Evolutionary conservation across 164 flowering plant species (phyloP), one percentile per base, ranked within the genome.

Genomic region (Pachysandra terminalis): DNA sequence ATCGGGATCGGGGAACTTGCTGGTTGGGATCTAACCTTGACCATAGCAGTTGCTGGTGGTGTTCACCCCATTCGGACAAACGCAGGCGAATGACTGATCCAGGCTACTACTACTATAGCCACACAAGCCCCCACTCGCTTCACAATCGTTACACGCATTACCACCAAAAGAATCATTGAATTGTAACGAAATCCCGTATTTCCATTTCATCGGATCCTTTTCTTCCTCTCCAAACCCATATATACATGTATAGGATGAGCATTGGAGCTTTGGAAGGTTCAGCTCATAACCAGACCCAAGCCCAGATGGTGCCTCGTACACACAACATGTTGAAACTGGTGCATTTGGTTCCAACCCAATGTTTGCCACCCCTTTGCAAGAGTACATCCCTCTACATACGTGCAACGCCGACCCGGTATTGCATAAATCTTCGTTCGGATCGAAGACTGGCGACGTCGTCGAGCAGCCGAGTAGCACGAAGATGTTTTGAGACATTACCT

Each of bases 391-490:
- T 21, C 75, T 75, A 63, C 90, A 87, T 1, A 81, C 68, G 1
- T 80, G 82, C 21, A 80, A 78, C 28, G 75, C 78, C 16, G 89
- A 85, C 23, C 84, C 90, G 0, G 82, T 77, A n/a, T 70, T 75
- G 35, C 90, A 87, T 28, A 84, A 61, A 25, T 75, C 85, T 22
- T 67, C 74, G 48, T 80, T 40, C 2, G 56, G 60, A 56, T 87
- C 93, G 27, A 79, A 87, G 9, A 86, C 77, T 0, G 88, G 87
- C 19, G 93, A 87, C 5, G 86, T 75, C 0, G 78, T 79, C 26
- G 93, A 87, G 72, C 93, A 87, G 0, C 93, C 93, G 0, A 87
- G 83, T 41, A 87, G 40, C 16, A 78, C 87, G 53, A 87, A 84
- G 56, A 74, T 72, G 49, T 84, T 72, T 1, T 78, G 75, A 0